Evolutionary conservation across 257 asterid species (phyloP).

Genomic region (Apocynum venetum): DNA sequence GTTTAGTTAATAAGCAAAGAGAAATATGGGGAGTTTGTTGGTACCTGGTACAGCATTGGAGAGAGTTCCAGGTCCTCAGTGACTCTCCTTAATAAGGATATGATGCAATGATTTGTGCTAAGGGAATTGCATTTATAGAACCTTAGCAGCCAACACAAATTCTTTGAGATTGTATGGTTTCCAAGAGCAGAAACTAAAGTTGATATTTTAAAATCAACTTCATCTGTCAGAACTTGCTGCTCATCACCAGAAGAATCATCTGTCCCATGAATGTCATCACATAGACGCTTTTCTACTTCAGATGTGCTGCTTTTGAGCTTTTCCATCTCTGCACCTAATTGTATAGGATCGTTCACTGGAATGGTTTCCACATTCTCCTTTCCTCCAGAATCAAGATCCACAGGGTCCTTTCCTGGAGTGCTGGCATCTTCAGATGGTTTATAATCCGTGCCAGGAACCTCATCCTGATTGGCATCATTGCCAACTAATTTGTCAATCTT

Average conservation of each 20-base stretch:
- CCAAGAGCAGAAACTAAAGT: conserved; percentile 76
- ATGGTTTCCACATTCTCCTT: conserved; percentile 34
- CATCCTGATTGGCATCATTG: conserved; percentile 36
- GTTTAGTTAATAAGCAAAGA: background rate
- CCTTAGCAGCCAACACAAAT: conserved; percentile 86
- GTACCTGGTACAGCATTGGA: conserved; percentile 97
- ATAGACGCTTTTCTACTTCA: conserved; percentile 35
- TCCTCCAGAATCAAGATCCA: conserved; percentile 23
- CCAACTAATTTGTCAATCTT: conserved; percentile 34
- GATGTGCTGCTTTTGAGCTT: conserved; percentile 31
- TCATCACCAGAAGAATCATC: conserved; percentile 78
- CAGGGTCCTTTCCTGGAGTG: conserved; percentile 32
- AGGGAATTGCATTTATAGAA: conserved; percentile 75
- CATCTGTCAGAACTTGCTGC: conserved; percentile 48
- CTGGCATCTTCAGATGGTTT: conserved; percentile 40
- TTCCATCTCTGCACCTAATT: conserved; percentile 13
- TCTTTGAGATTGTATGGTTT: conserved; percentile 58
- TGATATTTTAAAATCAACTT: conserved; percentile 76
- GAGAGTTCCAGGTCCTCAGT: conserved; percentile 87
- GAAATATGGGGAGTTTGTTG: background rate
- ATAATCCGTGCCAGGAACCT: conserved; percentile 31
- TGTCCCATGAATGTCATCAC: conserved; percentile 37
- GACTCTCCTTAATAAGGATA: conserved; percentile 60
- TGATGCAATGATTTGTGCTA: conserved; percentile 65
- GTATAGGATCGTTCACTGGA: conserved; percentile 35